Percentiles rank a stretch among this genome's conserved stretches.
Conservation (phyloP, 805 yeast genomes). For the Sugiyamaella marilandica region DNA sequence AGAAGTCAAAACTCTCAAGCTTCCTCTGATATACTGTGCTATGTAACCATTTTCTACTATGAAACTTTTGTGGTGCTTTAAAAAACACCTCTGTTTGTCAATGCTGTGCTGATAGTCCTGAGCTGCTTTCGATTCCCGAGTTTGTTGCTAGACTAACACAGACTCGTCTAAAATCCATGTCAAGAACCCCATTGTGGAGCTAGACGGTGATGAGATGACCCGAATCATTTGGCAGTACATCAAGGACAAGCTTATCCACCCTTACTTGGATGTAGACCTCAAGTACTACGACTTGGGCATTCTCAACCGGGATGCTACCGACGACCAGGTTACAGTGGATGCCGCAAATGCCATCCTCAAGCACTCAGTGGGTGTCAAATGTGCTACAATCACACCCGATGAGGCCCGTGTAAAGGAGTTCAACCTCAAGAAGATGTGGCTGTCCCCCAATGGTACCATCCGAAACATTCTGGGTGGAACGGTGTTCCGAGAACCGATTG, state of each 20-base stretch:
- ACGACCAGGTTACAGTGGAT: constrained; percentile 83
- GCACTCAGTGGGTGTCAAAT: constrained; percentile 90
- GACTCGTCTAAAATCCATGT: constrained; percentile 58
- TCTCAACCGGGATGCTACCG: constrained; percentile 78
- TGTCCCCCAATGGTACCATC: constrained; percentile 94
- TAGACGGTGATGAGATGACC: constrained; percentile 98
- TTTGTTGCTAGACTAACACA: neutral
- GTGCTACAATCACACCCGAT: constrained; percentile 95
- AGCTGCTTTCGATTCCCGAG: too few species aligned
- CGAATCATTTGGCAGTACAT: constrained; percentile 92
- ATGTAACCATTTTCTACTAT: too few species aligned
- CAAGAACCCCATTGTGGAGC: constrained; percentile 84
- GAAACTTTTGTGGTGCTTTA: too few species aligned
- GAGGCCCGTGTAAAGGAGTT: constrained; percentile 94
- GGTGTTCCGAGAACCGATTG: constrained; percentile 94
- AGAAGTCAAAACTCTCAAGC: too few species aligned
- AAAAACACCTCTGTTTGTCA: too few species aligned
- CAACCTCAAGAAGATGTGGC: constrained; percentile 91
- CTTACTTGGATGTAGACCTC: constrained; percentile 81
- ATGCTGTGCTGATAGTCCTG: too few species aligned
- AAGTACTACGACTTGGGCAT: constrained; percentile 90
- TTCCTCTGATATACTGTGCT: too few species aligned
- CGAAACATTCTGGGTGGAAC: constrained; percentile 95
- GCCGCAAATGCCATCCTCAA: constrained; percentile 86
- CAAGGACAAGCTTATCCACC: constrained; percentile 77